phyloP scores from a whole-genome alignment of 2,329 filamentous ascomycete genomes.

The Septoria petroselini region DNA sequence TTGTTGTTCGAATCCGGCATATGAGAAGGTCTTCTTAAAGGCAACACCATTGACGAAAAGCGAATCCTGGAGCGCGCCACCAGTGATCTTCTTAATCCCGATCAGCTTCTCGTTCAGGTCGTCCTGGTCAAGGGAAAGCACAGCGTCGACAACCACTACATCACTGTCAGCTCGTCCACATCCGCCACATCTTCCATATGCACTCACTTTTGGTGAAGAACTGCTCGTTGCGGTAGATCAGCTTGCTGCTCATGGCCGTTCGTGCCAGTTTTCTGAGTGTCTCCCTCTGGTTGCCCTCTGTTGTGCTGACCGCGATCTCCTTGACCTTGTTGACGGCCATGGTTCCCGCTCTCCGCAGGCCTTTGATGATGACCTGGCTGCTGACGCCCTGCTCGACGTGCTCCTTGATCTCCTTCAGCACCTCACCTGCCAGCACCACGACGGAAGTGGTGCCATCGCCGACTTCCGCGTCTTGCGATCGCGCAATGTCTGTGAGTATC shows the following conservation, averaged over 20 bases:
- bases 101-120: conserved; percentile 98
- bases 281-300: conserved; percentile 78
- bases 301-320: conserved; percentile 87
- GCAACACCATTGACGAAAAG: conserved; percentile 97
- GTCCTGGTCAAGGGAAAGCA: conserved; percentile 90
- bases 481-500: conserved; percentile 95
- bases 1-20: conserved; percentile 98
- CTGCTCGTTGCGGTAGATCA: conserved; percentile 93
- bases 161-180: conserved; percentile 32
- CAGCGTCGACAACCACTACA: conserved; percentile 93
- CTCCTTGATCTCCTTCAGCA: conserved; percentile 94
- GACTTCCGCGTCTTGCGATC: conserved; percentile 98
- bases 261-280: conserved; percentile 85
- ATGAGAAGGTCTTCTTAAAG: conserved; percentile 99
- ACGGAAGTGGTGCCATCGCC: conserved; percentile 97
- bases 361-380: conserved; percentile 97
- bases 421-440: conserved; percentile 94
- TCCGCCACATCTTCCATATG: not conserved
- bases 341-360: conserved; percentile 76
- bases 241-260: conserved; percentile 98
- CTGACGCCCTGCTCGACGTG: conserved; percentile 95
- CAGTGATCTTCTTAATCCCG: conserved; percentile 96
- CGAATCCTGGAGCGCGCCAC: conserved; percentile 91
- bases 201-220: conserved; percentile 94
- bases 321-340: conserved; percentile 99